Evolutionary conservation across 2,329 filamentous ascomycete species (phyloP).

Genomic region (Ascochyta viciae-villosae): DNA sequence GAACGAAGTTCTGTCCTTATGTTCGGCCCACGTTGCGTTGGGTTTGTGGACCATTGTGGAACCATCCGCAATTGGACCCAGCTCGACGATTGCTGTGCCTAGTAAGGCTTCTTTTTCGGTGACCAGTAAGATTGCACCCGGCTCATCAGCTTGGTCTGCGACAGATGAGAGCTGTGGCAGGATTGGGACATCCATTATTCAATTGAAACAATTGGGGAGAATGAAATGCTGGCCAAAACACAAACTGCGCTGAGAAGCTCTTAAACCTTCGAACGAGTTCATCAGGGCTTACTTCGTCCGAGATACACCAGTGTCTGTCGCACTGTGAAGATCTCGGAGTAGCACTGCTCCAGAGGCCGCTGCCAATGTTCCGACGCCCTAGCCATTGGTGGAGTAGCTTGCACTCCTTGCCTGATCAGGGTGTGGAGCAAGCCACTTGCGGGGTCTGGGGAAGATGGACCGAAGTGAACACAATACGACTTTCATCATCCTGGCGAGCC

Average conservation of each 20-base stretch:
- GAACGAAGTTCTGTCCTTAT: background rate
- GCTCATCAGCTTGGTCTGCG: background rate
- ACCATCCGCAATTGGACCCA: background rate
- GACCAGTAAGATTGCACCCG: no score
- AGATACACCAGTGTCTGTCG: background rate
- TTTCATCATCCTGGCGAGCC: background rate
- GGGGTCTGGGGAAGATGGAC: constrained; percentile 15
- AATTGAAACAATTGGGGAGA: background rate
- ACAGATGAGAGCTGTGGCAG: background rate
- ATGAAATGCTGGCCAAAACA: background rate
- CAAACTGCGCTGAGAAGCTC: background rate
- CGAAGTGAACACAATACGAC: constrained; percentile 12
- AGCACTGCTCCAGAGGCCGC: constrained; percentile 17
- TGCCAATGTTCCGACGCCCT: constrained; percentile 23
- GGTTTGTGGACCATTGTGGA: background rate
- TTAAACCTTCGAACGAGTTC: background rate
- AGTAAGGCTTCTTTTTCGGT: background rate
- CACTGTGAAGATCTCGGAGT: background rate
- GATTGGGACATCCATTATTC: background rate
- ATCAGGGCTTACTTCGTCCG: constrained; percentile 1
- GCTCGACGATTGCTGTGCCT: background rate
- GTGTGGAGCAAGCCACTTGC: constrained; percentile 10
- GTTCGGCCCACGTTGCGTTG: background rate
- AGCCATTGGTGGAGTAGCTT: constrained; percentile 11
- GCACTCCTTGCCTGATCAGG: constrained; percentile 4